Conservation (phyloP, 2,329 filamentous ascomycete species). For the Karstenula rhodostoma region DNA sequence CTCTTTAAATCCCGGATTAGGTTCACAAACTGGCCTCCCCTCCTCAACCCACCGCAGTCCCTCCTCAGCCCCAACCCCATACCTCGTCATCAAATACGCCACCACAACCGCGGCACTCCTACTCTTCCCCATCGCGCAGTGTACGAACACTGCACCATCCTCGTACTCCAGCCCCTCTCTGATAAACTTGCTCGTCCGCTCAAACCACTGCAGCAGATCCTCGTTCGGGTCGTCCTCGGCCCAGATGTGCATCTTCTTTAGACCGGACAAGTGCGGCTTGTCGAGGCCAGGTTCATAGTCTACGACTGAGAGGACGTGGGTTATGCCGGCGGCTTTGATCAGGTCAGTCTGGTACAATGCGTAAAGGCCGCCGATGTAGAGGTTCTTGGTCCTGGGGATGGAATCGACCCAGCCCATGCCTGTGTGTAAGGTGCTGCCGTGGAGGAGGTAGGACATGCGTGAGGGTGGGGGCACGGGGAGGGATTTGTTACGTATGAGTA, state of each 20-base stretch:
- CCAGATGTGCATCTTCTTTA: slow-evolving; percentile 41
- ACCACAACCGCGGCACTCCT: slow-evolving; percentile 43
- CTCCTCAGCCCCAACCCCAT: slow-evolving; percentile 23
- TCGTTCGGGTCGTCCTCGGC: slow-evolving; percentile 46
- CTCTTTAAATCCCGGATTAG: slow-evolving; percentile 46
- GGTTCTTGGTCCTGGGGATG: slow-evolving; percentile 43
- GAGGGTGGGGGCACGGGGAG: too few relatives aligned
- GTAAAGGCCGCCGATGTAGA: slow-evolving; percentile 54
- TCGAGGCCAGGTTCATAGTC: slow-evolving; percentile 41
- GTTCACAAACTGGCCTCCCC: slow-evolving; percentile 45
- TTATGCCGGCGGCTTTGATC: slow-evolving; percentile 40
- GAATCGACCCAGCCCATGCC: slow-evolving; percentile 51
- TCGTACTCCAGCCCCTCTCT: slow-evolving; percentile 27
- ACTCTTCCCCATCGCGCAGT: slow-evolving; percentile 48
- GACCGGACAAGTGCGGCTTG: slow-evolving; percentile 32
- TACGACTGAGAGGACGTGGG: slow-evolving; percentile 43
- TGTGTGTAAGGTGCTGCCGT: slow-evolving; percentile 40
- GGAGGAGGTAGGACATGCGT: slow-evolving; percentile 42
- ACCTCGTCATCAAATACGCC: slow-evolving; percentile 45
- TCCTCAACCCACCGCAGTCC: slow-evolving; percentile 41
- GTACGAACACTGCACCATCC: slow-evolving; percentile 40
- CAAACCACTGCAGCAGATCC: slow-evolving; percentile 39
- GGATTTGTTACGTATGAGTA: neutral
- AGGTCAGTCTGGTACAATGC: slow-evolving; percentile 52
- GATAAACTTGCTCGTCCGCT: slow-evolving; percentile 31